Base-by-base conservation (phyloP, 805 yeast species). In the Cyberlindnera xishuangbannaensis region DNA sequence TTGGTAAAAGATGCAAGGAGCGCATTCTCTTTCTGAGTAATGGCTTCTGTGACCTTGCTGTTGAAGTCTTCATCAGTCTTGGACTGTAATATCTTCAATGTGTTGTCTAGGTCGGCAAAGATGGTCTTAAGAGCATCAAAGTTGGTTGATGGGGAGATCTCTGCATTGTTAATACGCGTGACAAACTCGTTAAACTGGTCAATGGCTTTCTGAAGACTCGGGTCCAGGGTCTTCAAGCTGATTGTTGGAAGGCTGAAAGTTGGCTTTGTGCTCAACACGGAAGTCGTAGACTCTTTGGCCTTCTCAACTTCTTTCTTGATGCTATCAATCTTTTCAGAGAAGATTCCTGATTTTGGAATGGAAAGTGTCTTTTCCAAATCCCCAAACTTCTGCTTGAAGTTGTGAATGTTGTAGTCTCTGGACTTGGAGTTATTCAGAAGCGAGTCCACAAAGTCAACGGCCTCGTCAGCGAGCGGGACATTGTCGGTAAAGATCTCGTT, bases 401-500 rank as follows among this genome's bases (percentile, higher is more conserved):
- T 59, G 29, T 51, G 45, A 30, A 64, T 42, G 25, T 63, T 55
- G 33, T 49, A 43, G n/a, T 51, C 55, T 25, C 38, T 47, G 26
- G 33, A 42, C 7, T 33, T 44, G 29, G 48, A 44, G 30, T 12
- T 25, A 23, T 31, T 33, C 15, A 47, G 39, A 19, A 53, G 47
- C 8, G 57, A 60, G 43, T 78, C 83, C 33, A 70, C 61, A 7
- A 53, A 47, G 33, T 73, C 72, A 19, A 79, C 67, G 19, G 71
- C 58, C 15, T 58, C 56, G 46, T 76, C 82, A 24, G 77, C 83
- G 31, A 69, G 65, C 14, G 92, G 92, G 28, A 80, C 71, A 38
- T 70, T 71, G 43, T 77, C 78, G 15, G 76, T 65, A 55, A 77
- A 80, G 28, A 64, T 43, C 44, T 80, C 84, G 44, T 74, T 78